These are phyloP conservation scores for Stephania yunnanensis DNA, from an alignment of 164 flowering plant species.

Conservation along the genomic window DNA sequence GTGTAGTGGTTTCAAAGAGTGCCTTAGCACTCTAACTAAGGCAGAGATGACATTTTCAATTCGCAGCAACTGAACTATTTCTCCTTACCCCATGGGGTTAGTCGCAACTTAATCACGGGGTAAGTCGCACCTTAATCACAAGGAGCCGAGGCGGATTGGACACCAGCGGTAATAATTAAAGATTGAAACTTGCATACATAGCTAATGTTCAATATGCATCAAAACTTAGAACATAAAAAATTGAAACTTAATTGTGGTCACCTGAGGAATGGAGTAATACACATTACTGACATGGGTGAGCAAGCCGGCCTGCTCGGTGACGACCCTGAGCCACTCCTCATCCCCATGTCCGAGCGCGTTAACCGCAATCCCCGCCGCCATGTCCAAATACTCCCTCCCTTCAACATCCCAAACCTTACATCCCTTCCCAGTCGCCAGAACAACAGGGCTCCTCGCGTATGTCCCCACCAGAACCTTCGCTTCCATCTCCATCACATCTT, in stretches of 20 bases:
- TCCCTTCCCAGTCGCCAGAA: slow-evolving; percentile 63
- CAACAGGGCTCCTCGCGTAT: slow-evolving; percentile 66
- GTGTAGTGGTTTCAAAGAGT: no score
- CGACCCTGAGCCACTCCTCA: slow-evolving; percentile 65
- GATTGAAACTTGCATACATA: no score
- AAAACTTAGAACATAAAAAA: no score
- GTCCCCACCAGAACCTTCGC: slow-evolving; percentile 60
- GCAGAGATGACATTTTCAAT: no score
- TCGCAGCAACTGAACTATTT: no score
- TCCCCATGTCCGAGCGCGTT: slow-evolving; percentile 90
- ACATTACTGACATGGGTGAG: slow-evolving; percentile 80
- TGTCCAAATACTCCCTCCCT: slow-evolving; percentile 81
- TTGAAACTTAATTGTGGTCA: slow-evolving; percentile 9
- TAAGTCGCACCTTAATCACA: no score
- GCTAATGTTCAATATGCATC: no score
- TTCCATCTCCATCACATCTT: slow-evolving; percentile 60
- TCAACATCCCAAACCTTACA: slow-evolving; percentile 78
- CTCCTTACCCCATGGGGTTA: no score
- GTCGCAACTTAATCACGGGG: no score
- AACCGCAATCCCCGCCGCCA: slow-evolving; percentile 81
- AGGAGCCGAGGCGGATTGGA: no score
- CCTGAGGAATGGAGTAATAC: slow-evolving; percentile 73
- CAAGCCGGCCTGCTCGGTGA: slow-evolving; percentile 49
- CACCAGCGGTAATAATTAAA: no score
- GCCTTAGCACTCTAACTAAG: no score